phyloP scores from a whole-genome alignment of 1,284 basidiomycete species.

The Tremellales sp. region DNA sequence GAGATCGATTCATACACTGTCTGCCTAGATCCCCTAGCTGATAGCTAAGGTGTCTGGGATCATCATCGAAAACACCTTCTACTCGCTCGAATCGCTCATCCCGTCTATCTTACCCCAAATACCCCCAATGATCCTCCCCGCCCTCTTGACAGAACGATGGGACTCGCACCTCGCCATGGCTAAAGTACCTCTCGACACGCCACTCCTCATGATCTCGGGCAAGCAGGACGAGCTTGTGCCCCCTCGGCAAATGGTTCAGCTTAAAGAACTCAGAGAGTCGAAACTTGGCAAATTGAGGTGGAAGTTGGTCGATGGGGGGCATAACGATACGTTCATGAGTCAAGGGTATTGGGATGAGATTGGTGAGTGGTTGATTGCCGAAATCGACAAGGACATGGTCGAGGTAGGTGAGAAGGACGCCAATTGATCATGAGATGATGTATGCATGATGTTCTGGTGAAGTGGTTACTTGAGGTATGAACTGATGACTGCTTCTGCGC shows the following conservation, averaged over 20 bases:
- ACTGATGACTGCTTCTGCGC: not conserved
- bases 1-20: constrained; percentile 11
- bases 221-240: constrained; percentile 79
- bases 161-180: constrained; percentile 69
- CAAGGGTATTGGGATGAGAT: constrained; percentile 64
- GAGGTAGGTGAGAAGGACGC: constrained; percentile 6
- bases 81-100: constrained; percentile 71
- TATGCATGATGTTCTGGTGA: too few relatives aligned
- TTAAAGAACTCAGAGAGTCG: constrained; percentile 58
- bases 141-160: constrained; percentile 65
- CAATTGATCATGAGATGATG: too few relatives aligned
- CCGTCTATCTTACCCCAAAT: constrained; percentile 77
- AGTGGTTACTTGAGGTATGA: not conserved
- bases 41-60: constrained; percentile 47
- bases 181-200: constrained; percentile 63
- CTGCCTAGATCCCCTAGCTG: not conserved
- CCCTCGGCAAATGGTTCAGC: constrained; percentile 71
- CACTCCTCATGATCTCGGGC: constrained; percentile 82
- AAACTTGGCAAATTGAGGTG: constrained; percentile 50
- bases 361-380: constrained; percentile 55
- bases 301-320: constrained; percentile 63
- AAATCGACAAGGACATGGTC: constrained; percentile 17
- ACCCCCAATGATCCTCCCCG: constrained; percentile 52
- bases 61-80: constrained; percentile 92
- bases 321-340: constrained; percentile 70